phyloP scores from a whole-genome alignment of 2,329 filamentous ascomycete species.

The Chrysoporthe puriensis region DNA sequence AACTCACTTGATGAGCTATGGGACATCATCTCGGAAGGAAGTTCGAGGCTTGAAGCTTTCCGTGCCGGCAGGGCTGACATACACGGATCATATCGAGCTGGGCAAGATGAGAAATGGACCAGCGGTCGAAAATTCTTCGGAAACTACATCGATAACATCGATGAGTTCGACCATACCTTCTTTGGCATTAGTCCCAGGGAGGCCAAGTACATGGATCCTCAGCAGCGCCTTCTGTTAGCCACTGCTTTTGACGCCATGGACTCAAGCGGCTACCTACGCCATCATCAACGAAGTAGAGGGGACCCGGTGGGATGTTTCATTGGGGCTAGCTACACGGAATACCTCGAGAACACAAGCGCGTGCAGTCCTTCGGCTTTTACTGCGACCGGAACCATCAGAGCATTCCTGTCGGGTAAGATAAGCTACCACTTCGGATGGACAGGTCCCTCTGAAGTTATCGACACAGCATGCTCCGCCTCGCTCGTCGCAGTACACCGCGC shows the following conservation, averaged over 20 bases:
- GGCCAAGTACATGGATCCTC: conserved; percentile 35
- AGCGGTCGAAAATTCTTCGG: not conserved
- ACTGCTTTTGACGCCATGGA: too few relatives aligned
- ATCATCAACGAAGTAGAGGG: too few relatives aligned
- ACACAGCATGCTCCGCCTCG: conserved; percentile 45
- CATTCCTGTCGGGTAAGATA: conserved; percentile 35
- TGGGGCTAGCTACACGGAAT: too few relatives aligned
- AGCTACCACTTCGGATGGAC: conserved; percentile 47
- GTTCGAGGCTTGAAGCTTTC: not conserved
- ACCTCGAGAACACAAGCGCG: too few relatives aligned
- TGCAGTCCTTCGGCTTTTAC: too few relatives aligned
- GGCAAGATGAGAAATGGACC: not conserved
- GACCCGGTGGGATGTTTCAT: too few relatives aligned
- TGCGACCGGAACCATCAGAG: too few relatives aligned
- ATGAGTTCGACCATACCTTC: conserved; percentile 34
- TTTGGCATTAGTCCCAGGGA: conserved; percentile 35
- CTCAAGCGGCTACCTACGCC: too few relatives aligned
- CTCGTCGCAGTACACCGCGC: conserved; percentile 39
- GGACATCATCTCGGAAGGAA: not conserved
- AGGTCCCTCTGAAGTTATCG: conserved; percentile 44
- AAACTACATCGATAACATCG: conserved; percentile 29
- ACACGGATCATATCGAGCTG: not conserved
- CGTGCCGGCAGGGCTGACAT: not conserved
- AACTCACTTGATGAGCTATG: not conserved
- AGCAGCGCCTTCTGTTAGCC: conserved; percentile 31